Conservation (phyloP, 2,329 filamentous ascomycete species). For the Ceratocystis colombiana region DNA sequence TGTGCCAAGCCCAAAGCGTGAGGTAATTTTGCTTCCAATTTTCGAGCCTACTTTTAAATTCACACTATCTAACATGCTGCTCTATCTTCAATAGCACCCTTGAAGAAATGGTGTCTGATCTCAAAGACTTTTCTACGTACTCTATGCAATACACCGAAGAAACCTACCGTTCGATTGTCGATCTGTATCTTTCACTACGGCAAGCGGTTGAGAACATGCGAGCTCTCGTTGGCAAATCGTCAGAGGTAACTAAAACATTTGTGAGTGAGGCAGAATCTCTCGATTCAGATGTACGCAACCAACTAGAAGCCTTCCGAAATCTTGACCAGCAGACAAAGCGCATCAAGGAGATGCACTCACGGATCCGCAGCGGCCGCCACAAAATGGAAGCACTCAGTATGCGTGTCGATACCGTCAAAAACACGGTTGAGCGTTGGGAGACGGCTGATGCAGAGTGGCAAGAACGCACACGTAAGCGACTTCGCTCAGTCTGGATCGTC, state of each 20-base stretch:
- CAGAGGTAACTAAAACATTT: conserved; percentile 50
- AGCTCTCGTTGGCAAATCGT: conserved; percentile 54
- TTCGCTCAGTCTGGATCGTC: conserved; percentile 55
- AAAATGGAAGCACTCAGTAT: conserved; percentile 50
- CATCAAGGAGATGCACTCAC: conserved; percentile 51
- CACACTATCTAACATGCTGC: neutral
- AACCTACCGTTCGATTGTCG: conserved; percentile 62
- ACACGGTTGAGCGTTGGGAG: conserved; percentile 58
- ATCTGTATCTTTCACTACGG: conserved; percentile 55
- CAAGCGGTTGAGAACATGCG: conserved; percentile 54
- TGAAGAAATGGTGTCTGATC: conserved; percentile 27
- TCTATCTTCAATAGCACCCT: conserved; percentile 20
- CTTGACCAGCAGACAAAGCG: conserved; percentile 56
- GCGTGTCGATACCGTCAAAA: conserved; percentile 54
- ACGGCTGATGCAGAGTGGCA: conserved; percentile 57
- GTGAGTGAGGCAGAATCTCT: conserved; percentile 49
- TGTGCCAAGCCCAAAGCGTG: conserved; percentile 19
- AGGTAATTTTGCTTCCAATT: conserved; percentile 16
- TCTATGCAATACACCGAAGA: conserved; percentile 60
- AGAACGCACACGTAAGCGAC: conserved; percentile 52
- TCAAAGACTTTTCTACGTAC: conserved; percentile 50
- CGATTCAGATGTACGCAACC: conserved; percentile 48
- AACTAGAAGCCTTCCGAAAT: conserved; percentile 50
- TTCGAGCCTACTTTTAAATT: neutral
- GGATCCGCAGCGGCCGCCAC: conserved; percentile 50